These are phyloP conservation scores for Aspergillus viridinutans DNA, from an alignment of 2,329 filamentous ascomycete genomes.

Conservation along the genomic window DNA sequence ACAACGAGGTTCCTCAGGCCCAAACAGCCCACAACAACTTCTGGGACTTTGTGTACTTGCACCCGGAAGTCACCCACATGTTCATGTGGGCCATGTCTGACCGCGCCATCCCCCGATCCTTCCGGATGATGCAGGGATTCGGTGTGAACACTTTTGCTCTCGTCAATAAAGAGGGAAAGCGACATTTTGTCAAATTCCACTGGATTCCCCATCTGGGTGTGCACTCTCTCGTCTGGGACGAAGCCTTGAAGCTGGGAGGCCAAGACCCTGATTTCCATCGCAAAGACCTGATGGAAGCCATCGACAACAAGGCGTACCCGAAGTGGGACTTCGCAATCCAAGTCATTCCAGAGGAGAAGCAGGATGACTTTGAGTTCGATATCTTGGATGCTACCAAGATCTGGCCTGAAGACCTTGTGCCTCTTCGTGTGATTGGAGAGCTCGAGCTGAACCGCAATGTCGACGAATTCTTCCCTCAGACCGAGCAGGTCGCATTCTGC, in stretches of 20 bases:
- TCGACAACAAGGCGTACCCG: conserved; percentile 65
- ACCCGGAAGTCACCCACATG: conserved; percentile 32
- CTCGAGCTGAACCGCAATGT: conserved; percentile 74
- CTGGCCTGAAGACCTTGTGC: conserved; percentile 75
- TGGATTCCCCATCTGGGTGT: conserved; percentile 33
- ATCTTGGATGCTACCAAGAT: conserved; percentile 81
- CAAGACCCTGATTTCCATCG: conserved; percentile 79
- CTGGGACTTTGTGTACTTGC: conserved; percentile 36
- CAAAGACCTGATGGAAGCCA: conserved; percentile 71
- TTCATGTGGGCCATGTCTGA: conserved; percentile 32
- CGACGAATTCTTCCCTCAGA: conserved; percentile 78
- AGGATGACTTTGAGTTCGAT: conserved; percentile 79
- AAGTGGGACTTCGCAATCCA: conserved; percentile 85
- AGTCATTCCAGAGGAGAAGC: conserved; percentile 63
- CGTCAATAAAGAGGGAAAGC: conserved; percentile 30
- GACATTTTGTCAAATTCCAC: conserved; percentile 34
- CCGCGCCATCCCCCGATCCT: conserved; percentile 33
- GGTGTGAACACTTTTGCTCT: conserved; percentile 34
- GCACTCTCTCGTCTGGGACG: conserved; percentile 50
- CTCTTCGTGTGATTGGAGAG: conserved; percentile 73
- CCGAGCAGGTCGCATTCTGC: conserved; percentile 78
- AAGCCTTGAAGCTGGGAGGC: conserved; percentile 68
- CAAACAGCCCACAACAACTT: conserved; percentile 51
- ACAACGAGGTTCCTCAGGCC: conserved; percentile 49
- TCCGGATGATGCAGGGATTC: conserved; percentile 36